Evolutionary conservation across 1,284 basidiomycete species (phyloP), one percentile per base, ranked within the genome.

Genomic region (Xerocomus minutiporus): DNA sequence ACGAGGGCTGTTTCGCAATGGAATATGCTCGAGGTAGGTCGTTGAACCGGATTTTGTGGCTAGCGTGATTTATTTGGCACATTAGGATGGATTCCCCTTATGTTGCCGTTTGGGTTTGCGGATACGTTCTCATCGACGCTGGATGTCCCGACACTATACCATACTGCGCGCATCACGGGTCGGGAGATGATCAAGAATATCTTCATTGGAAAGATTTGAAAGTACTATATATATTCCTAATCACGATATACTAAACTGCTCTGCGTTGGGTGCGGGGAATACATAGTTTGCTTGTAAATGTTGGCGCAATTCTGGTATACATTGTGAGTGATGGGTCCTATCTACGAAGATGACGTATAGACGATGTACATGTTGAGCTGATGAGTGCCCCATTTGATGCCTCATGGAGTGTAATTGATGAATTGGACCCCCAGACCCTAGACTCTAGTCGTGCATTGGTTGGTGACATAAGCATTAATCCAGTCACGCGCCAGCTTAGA

Each of bases 91-190:
- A 93, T 94, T 61, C 91, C 92, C 1, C 74, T 84, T 40, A 94
- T 94, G 92, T 67, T 95, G 54, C 94, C 95, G 0, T 97, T 99
- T 61, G 96, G 96, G 0, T 80, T 95, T 40, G 87, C 88, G 17
- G 97, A 99, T 70, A 79, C 79, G 6, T 59, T 98, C 51, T 84
- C 83, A 17, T 97, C 94, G 6, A 98, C 96, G 3, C 80, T 98
- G 17, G 96, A 99, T 72, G 60, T 93, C 49, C 80, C 81, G 9
- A 92, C 93, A 0, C 75, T 98, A 54, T 93, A 84, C 68, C 76
- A 86, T 61, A 98, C 95, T 0, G 74, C 79, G 4, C 75, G 83
- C 46, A 82, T 97, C 59, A 93, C 93, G 0, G 94, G 70, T 1
- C 73, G 91, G 51, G 92, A 96, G 75, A 96, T 91, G 71, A 72